A percentile compares a stretch with the other conserved stretches of the same genome.
Evolutionary conservation across 305 asterid species (phyloP).

Genomic region (Caryopteris hybrid): DNA sequence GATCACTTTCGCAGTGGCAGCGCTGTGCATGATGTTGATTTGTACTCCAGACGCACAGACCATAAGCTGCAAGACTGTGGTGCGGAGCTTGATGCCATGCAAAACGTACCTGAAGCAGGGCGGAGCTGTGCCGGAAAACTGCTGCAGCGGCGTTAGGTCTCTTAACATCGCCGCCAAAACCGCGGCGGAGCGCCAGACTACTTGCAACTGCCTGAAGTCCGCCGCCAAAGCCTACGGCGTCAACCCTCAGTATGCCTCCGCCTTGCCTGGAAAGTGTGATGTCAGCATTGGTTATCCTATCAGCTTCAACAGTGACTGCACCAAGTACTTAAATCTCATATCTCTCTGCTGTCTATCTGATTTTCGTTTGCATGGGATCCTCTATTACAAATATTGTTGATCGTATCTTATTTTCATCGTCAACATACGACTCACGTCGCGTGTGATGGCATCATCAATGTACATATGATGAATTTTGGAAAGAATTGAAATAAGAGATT

Average conservation of each 20-base stretch:
- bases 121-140: not conserved
- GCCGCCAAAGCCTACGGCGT: not conserved
- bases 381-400: no score
- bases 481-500: no score
- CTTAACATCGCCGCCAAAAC: not conserved
- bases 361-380: no score
- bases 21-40: not conserved
- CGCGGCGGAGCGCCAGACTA: not conserved
- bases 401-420: no score
- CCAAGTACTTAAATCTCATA: not conserved
- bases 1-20: not conserved
- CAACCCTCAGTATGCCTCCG: not conserved
- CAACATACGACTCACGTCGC: no score
- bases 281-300: constrained; percentile 8
- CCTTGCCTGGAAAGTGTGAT: not conserved
- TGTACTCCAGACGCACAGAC: not conserved
- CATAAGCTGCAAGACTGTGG: not conserved
- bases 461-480: no score
- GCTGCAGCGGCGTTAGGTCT: constrained; percentile 2
- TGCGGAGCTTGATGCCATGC: not conserved
- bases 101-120: not conserved
- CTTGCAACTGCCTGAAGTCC: not conserved
- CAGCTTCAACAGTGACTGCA: not conserved
- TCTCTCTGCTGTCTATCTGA: not conserved
- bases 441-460: no score